phyloP scores from a whole-genome alignment of 1,284 basidiomycete genomes.

The Stygiomarasmius scandens region DNA sequence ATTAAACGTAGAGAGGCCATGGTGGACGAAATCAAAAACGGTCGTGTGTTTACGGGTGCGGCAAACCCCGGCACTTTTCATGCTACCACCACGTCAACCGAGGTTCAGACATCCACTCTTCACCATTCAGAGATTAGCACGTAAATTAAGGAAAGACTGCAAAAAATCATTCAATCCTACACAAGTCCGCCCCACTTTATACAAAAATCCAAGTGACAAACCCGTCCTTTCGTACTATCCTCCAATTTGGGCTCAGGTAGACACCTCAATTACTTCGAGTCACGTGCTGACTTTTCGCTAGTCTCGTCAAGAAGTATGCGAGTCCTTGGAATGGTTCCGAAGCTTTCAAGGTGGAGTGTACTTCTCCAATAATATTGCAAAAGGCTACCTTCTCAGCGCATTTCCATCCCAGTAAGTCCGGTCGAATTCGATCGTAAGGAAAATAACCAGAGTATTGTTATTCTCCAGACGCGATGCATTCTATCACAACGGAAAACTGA shows the following conservation, averaged over 20 bases:
- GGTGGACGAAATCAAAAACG: constrained; percentile 30
- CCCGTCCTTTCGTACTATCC: constrained; percentile 35
- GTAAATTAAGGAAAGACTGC: background rate
- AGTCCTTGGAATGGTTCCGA: constrained; percentile 73
- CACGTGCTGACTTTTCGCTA: constrained; percentile 28
- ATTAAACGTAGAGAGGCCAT: constrained; percentile 80
- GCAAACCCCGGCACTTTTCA: constrained; percentile 25
- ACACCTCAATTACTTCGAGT: constrained; percentile 6
- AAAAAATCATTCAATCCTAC: background rate
- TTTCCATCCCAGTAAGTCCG: constrained; percentile 58
- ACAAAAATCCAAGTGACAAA: background rate
- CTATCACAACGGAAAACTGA: constrained; percentile 61
- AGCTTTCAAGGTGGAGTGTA: constrained; percentile 81
- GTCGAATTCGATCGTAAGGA: background rate
- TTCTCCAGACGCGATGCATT: constrained; percentile 65
- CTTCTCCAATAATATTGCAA: constrained; percentile 57
- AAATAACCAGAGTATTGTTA: constrained; percentile 10
- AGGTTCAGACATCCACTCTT: background rate
- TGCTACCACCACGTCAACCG: background rate
- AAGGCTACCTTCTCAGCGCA: constrained; percentile 73
- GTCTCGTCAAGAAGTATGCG: constrained; percentile 82
- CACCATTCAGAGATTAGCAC: background rate
- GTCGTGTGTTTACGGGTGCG: constrained; percentile 45
- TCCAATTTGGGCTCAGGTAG: constrained; percentile 58
- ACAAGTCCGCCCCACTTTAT: background rate